Percentiles rank a stretch among this genome's conserved stretches.
Evolutionary conservation across 345 rosid species (phyloP).

Genomic region (Brassica juncea): DNA sequence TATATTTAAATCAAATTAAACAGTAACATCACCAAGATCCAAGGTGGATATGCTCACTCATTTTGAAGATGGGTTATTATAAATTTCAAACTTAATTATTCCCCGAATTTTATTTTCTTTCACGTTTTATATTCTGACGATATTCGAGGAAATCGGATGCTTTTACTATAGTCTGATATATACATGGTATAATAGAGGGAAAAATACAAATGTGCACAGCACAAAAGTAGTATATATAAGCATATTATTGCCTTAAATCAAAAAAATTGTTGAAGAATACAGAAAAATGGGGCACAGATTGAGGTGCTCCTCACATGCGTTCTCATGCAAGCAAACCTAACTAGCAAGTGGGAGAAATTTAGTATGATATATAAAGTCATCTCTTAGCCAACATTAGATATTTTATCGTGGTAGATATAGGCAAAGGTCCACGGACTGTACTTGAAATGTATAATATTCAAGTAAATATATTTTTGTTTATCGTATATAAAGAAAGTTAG

Average conservation of each 20-base stretch:
- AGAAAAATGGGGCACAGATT: constrained; percentile 28
- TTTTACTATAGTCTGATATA: neutral
- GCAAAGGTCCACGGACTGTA: constrained; percentile 39
- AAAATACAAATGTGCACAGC: constrained; percentile 39
- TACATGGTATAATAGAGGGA: constrained; percentile 14
- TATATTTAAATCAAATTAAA: neutral
- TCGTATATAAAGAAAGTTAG: neutral
- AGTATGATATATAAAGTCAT: constrained; percentile 2
- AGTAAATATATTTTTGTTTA: neutral
- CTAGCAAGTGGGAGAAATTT: constrained; percentile 31
- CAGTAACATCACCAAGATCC: constrained; percentile 26
- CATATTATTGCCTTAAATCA: constrained; percentile 2
- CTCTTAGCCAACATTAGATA: constrained; percentile 20
- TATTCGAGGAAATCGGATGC: constrained; percentile 37
- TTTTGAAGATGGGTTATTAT: constrained; percentile 20
- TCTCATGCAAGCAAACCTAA: constrained; percentile 39
- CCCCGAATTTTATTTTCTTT: constrained; percentile 17
- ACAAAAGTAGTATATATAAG: constrained; percentile 22
- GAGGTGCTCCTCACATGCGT: constrained; percentile 44
- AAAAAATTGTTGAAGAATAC: neutral
- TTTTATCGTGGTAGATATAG: constrained; percentile 2
- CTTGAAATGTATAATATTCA: constrained; percentile 18
- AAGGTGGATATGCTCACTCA: constrained; percentile 29
- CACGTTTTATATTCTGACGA: constrained; percentile 37
- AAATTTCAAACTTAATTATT: constrained; percentile 18